phyloP scores from a whole-genome alignment of 1,284 basidiomycete genomes.

The Malassezia vespertilionis region DNA sequence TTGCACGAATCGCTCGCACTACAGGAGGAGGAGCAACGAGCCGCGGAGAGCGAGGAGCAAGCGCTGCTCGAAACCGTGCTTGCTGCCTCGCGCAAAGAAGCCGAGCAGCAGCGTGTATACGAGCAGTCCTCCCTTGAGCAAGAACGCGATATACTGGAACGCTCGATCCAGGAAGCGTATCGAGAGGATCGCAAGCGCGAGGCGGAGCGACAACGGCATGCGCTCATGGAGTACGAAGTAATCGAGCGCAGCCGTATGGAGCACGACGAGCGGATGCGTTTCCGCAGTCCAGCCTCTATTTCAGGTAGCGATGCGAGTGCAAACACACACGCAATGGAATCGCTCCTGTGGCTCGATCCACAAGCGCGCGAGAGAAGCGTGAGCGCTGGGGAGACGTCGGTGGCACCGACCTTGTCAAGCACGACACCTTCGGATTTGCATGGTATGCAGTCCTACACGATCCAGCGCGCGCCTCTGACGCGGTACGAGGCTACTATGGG shows the following conservation, averaged over 20 bases:
- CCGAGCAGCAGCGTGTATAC: neutral
- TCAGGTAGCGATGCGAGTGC: neutral
- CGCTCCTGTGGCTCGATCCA: constrained; percentile 13
- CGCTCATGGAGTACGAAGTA: constrained; percentile 12
- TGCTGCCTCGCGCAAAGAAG: constrained; percentile 9
- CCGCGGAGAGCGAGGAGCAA: no score
- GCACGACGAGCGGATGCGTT: constrained; percentile 9
- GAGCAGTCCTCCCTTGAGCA: constrained; percentile 3
- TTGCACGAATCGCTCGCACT: constrained; percentile 43
- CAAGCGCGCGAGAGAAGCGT: neutral
- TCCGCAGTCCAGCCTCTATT: neutral
- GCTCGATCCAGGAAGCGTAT: constrained; percentile 10
- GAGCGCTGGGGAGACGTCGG: neutral
- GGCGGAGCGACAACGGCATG: constrained; percentile 13
- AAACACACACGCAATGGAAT: neutral
- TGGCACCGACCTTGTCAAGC: neutral
- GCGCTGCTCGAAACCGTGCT: constrained; percentile 12
- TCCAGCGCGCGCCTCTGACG: neutral
- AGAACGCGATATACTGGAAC: constrained; percentile 2
- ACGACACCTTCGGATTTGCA: neutral
- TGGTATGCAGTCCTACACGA: neutral
- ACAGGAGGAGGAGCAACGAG: constrained; percentile 31
- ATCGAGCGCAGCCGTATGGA: constrained; percentile 16
- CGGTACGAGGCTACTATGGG: constrained; percentile 2
- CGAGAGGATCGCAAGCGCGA: constrained; percentile 14